Conservation (phyloP, 352 stramenopile genomes). For the Globisporangium carolinianum region DNA sequence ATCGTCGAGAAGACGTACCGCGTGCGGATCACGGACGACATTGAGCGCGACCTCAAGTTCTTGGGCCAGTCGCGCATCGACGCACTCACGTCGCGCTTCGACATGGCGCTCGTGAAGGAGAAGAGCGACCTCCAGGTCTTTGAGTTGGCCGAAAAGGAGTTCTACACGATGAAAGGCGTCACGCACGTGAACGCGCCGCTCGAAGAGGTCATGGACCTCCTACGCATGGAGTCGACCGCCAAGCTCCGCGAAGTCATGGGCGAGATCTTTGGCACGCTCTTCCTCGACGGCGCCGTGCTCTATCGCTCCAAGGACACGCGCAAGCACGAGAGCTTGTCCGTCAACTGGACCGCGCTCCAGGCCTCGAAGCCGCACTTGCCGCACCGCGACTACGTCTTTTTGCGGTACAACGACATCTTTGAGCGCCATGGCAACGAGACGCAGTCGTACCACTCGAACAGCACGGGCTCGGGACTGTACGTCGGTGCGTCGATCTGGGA, state of each 20-base stretch:
- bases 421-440: conserved; percentile 60
- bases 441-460: conserved; percentile 40
- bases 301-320: conserved; percentile 54
- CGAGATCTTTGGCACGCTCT: conserved; percentile 78
- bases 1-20: conserved; percentile 82
- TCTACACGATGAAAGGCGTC: conserved; percentile 84
- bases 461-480: conserved; percentile 49
- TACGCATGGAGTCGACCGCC: conserved; percentile 61
- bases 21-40: conserved; percentile 68
- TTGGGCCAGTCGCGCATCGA: conserved; percentile 76
- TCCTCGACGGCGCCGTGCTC: conserved; percentile 72
- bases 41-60: conserved; percentile 81
- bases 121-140: conserved; percentile 67
- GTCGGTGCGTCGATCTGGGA: conserved; percentile 80
- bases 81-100: conserved; percentile 70
- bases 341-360: conserved; percentile 81
- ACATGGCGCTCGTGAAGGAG: conserved; percentile 75
- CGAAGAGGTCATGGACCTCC: conserved; percentile 76
- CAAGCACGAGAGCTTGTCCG: conserved; percentile 60
- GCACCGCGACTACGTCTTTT: conserved; percentile 84
- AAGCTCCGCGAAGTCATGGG: conserved; percentile 73
- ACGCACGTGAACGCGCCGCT: conserved; percentile 60
- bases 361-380: conserved; percentile 75
- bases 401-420: conserved; percentile 75
- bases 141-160: conserved; percentile 74